Evolutionary conservation across 495 filamentous ascomycete genomes (phyloP), one percentile per base, ranked within the genome.

Genomic region (Hypoxylon intermedium): DNA sequence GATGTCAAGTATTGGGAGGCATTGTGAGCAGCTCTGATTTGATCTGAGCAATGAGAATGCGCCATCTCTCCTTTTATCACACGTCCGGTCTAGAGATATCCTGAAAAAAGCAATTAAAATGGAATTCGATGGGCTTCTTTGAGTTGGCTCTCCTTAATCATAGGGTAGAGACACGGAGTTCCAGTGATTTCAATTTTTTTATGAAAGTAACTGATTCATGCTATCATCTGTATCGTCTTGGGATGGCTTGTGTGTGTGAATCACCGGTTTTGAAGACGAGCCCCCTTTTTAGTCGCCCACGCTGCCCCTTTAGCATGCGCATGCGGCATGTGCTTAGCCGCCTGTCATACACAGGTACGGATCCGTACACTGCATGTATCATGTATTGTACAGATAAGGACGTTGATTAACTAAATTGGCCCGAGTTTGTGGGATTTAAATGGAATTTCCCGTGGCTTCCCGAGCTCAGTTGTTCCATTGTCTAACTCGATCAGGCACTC

Each of bases 401-500:
- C n/a, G n/a, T n/a, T n/a, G n/a, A n/a, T n/a, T n/a, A n/a, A n/a
- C n/a, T n/a, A n/a, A n/a, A 18, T 36, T 54, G 52, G 52, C 30
- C 53, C n/a, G 3, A 48, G 44, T 24, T 23, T 13, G 1, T 9
- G n/a, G 18, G 6, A 48, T 6, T n/a, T 23, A 15, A 30, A 11
- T n/a, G 43, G 45, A 45, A 54, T 54, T 54, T 20, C 44, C 50
- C 50, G 50, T 44, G 12, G 11, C 12, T 37, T 37, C n/a, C 34
- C 34, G 34, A 37, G 34, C 13, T 37, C 31, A 37, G 2, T 13
- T 15, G 5, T 1, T 3, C 9, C 4, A n/a, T n/a, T n/a, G 18
- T 60, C 48, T 60, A 60, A 60, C 57, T 18, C 12, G 24, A 53
- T 53, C 19, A 24, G 42, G 57, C 18, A 60, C 6, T 26, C 18